A percentile compares a stretch with the other conserved stretches of the same genome.
Conservation (phyloP, 1,284 basidiomycete species). For the Pseudozyma pruni region DNA sequence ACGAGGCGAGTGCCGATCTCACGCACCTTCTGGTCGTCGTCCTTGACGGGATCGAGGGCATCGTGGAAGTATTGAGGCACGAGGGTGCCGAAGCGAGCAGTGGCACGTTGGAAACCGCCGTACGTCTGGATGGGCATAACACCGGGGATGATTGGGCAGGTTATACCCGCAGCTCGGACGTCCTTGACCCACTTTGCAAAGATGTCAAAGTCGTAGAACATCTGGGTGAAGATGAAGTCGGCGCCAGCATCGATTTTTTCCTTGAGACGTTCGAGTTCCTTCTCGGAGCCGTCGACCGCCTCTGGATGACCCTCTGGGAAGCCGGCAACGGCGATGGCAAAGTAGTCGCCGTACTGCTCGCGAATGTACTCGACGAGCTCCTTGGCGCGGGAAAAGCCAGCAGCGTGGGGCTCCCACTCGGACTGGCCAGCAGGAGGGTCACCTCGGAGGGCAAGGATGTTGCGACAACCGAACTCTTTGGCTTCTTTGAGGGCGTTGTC, state of each 20-base stretch:
- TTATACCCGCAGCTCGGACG: slow-evolving; percentile 74
- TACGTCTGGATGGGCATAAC: slow-evolving; percentile 98
- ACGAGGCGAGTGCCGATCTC: slow-evolving; percentile 58
- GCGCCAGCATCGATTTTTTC: slow-evolving; percentile 87
- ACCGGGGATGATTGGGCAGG: slow-evolving; percentile 91
- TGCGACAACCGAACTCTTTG: slow-evolving; percentile 88
- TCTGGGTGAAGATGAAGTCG: slow-evolving; percentile 92
- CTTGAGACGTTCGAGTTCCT: slow-evolving; percentile 86
- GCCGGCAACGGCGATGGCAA: slow-evolving; percentile 66
- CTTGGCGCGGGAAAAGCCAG: slow-evolving; percentile 62
- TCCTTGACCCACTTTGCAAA: slow-evolving; percentile 86
- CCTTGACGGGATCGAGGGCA: slow-evolving; percentile 87
- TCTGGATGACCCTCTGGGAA: slow-evolving; percentile 75
- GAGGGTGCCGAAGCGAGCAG: slow-evolving; percentile 82
- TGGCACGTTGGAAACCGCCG: slow-evolving; percentile 94
- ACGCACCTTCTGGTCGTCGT: slow-evolving; percentile 66
- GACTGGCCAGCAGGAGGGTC: slow-evolving; percentile 45
- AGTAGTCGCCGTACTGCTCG: slow-evolving; percentile 65
- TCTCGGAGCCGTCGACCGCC: slow-evolving; percentile 67
- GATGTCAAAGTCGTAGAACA: slow-evolving; percentile 90
- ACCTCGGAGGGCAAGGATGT: slow-evolving; percentile 92
- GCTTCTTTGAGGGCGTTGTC: slow-evolving; percentile 92
- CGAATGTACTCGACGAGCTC: slow-evolving; percentile 67
- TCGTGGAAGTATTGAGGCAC: slow-evolving; percentile 86
- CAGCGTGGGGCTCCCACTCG: slow-evolving; percentile 71